Percentiles rank a stretch among this genome's conserved stretches.
These are phyloP conservation scores for Galeopsis tetrahit DNA, from an alignment of 257 asterid genomes.

Conservation along the genomic window DNA sequence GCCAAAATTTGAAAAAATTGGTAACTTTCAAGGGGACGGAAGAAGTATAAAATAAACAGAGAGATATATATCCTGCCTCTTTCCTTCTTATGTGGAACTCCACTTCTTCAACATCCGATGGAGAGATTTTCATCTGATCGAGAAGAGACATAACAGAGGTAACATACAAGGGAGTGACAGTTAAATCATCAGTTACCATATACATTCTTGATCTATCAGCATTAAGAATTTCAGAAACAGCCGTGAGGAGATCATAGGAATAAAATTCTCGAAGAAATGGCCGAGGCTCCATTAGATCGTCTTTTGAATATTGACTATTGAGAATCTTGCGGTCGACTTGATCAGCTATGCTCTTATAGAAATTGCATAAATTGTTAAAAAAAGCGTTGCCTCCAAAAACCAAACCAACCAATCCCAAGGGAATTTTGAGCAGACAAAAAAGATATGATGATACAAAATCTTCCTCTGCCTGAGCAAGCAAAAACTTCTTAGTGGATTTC, in stretches of 20 bases:
- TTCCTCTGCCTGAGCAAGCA: conserved; percentile 19
- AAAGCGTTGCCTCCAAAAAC: not conserved
- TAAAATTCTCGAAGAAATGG: too few relatives aligned
- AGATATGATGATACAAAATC: conserved; percentile 24
- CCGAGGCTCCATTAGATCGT: too few relatives aligned
- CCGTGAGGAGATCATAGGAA: too few relatives aligned
- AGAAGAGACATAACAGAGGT: not conserved
- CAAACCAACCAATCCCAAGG: conserved; percentile 6
- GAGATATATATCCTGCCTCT: not conserved
- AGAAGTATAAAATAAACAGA: too few relatives aligned
- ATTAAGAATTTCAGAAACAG: too few relatives aligned
- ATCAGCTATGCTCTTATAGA: not conserved
- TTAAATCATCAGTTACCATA: conserved; percentile 32
- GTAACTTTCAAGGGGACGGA: too few relatives aligned
- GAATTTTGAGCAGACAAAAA: conserved; percentile 17
- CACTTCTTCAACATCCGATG: conserved; percentile 24
- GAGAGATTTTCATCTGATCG: not conserved
- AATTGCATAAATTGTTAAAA: conserved; percentile 15
- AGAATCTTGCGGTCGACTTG: too few relatives aligned
- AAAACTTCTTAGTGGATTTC: conserved; percentile 13
- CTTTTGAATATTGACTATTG: too few relatives aligned
- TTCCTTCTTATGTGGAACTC: conserved; percentile 6
- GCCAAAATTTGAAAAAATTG: too few relatives aligned
- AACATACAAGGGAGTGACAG: not conserved
- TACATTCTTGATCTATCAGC: conserved; percentile 1